phyloP scores from a whole-genome alignment of 257 asterid genomes.

The Coffea canephora region DNA sequence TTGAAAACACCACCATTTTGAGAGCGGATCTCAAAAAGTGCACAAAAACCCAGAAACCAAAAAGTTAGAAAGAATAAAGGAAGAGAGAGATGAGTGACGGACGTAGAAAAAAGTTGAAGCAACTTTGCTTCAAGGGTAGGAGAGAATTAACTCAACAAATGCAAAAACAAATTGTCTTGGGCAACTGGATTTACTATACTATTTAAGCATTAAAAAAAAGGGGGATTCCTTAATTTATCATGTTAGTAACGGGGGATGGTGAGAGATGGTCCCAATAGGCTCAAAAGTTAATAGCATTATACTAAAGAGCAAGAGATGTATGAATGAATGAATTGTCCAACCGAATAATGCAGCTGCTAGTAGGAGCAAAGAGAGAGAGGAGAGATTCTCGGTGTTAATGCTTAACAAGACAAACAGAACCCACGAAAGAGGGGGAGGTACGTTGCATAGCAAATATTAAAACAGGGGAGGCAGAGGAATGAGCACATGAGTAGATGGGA shows the following conservation, averaged over 20 bases:
- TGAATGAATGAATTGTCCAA: slow-evolving; percentile 33
- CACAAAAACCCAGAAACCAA: slow-evolving; percentile 45
- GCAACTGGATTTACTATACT: slow-evolving; percentile 23
- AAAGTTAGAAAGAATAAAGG: slow-evolving; percentile 33
- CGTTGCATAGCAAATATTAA: background rate
- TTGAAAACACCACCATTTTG: slow-evolving; percentile 59
- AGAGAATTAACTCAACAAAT: slow-evolving; percentile 28
- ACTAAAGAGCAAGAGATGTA: slow-evolving; percentile 36
- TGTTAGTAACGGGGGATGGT: slow-evolving; percentile 44
- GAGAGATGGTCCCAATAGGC: slow-evolving; percentile 48
- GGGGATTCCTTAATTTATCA: too few species aligned
- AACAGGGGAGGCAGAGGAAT: background rate
- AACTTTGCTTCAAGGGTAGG: slow-evolving; percentile 67
- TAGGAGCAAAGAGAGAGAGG: slow-evolving; percentile 5
- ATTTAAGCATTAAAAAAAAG: slow-evolving; percentile 16
- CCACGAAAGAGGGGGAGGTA: background rate
- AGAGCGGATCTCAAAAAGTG: slow-evolving; percentile 36
- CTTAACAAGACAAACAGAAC: slow-evolving; percentile 38
- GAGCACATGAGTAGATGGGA: background rate
- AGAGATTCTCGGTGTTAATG: slow-evolving; percentile 34
- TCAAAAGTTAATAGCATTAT: slow-evolving; percentile 37
- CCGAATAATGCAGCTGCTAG: background rate
- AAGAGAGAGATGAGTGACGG: slow-evolving; percentile 1
- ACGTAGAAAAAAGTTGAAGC: slow-evolving; percentile 27
- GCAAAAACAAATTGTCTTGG: slow-evolving; percentile 26